Evolutionary conservation across 1,139 yeast species (phyloP), one percentile per base, ranked within the genome.

Genomic region (Geotrichum cucujoidarum): DNA sequence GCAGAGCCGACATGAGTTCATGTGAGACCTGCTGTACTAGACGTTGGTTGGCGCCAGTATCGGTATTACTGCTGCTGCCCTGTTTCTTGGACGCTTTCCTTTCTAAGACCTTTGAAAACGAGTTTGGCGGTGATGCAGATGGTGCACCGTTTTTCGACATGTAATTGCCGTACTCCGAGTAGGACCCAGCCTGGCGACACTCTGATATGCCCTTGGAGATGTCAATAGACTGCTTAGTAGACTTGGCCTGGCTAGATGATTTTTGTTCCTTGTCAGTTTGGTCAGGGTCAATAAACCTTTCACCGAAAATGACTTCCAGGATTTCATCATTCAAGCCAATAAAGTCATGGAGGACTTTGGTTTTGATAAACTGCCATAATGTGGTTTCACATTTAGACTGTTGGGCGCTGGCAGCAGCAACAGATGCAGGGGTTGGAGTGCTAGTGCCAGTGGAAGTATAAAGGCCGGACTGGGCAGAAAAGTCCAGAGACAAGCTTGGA

Each of bases 241-340:
- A 6, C 10, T 21, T 8, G 10, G 20, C 7, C 5, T n/a, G 17
- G 7, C 24, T n/a, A n/a, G 16, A n/a, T 13, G 14, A 7, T 20
- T n/a, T 11, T 18, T 22, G n/a, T 18, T 24, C 27, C 14, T 14
- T 20, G 7, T 21, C 25, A 11, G 20, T 17, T 7, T 13, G 13
- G 14, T 45, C 40, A 2, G 55, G 51, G 30, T 55, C 60, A 16
- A 54, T 40, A 34, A 55, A 57, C 30, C 60, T 55, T 35, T 55
- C 58, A 13, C 65, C 65, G 36, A 63, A 57, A 17, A 65, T 53
- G 29, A 66, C 56, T 47, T 64, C 67, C 39, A 64, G 48, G 1
- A 64, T 60, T 43, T 60, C 58, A 47, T 65, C 68, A 42, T 62
- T 63, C 37, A 63, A 53, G 18, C 64, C 64, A 34, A 62, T 57